Evolutionary conservation across 2,329 filamentous ascomycete genomes (phyloP).

Genomic region (Aspergillus luchuensis): DNA sequence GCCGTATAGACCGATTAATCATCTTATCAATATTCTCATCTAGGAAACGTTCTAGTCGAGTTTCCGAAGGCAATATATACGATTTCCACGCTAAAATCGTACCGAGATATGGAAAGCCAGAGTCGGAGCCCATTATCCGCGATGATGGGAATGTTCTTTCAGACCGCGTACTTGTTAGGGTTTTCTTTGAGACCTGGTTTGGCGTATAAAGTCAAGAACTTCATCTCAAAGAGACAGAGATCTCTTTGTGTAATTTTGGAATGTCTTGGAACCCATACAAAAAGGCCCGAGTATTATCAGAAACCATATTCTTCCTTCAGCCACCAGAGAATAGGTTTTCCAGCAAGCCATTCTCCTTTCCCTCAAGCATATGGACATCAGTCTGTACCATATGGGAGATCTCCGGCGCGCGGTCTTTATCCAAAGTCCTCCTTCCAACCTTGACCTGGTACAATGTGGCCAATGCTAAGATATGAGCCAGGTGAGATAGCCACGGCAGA

Average conservation of each 20-base stretch:
- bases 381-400: too few species aligned
- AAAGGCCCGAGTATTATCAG: not conserved
- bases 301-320: too few species aligned
- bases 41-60: conserved; percentile 29
- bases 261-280: not conserved
- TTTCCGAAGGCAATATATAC: conserved; percentile 24
- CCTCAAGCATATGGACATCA: too few species aligned
- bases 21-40: conserved; percentile 26
- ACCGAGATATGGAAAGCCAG: conserved; percentile 26
- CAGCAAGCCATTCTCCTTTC: too few species aligned
- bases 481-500: conserved; percentile 24
- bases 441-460: conserved; percentile 5
- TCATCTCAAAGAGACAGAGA: not conserved
- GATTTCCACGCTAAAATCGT: conserved; percentile 23
- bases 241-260: not conserved
- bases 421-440: too few species aligned
- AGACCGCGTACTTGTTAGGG: conserved; percentile 21
- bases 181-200: not conserved
- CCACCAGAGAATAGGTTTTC: too few species aligned
- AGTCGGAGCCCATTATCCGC: conserved; percentile 25
- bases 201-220: not conserved
- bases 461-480: conserved; percentile 27
- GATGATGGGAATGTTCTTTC: conserved; percentile 24
- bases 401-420: too few species aligned
- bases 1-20: not conserved